Percentiles rank a stretch among this genome's conserved stretches.
phyloP scores from a whole-genome alignment of 805 yeast genomes.

The Tetrapisispora iriomotensis region DNA sequence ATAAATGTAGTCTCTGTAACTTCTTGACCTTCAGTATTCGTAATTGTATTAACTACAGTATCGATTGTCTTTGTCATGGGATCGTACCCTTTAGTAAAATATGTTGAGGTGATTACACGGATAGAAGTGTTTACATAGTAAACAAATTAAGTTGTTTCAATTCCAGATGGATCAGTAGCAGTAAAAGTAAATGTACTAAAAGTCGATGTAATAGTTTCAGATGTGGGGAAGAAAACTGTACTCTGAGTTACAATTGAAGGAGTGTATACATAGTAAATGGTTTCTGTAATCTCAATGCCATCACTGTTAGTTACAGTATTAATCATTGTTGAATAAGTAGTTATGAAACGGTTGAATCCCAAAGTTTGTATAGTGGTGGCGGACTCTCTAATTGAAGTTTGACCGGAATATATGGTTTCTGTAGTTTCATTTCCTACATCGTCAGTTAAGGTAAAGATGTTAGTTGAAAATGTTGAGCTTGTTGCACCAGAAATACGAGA shows the following conservation, averaged over 20 bases:
- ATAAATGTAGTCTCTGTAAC: conserved; percentile 2
- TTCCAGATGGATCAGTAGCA: conserved; percentile 4
- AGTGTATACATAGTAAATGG: conserved; percentile 5
- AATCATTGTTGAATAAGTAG: conserved; percentile 3
- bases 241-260: conserved; percentile 2
- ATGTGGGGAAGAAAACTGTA: background rate
- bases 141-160: conserved; percentile 5
- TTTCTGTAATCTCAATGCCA: conserved; percentile 5
- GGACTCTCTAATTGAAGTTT: conserved; percentile 7
- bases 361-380: background rate
- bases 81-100: background rate
- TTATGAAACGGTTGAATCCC: background rate
- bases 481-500: background rate
- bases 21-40: conserved; percentile 3
- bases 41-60: conserved; percentile 4
- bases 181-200: conserved; percentile 3
- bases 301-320: conserved; percentile 7
- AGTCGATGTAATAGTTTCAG: conserved; percentile 2
- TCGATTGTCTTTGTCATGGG: conserved; percentile 4
- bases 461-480: conserved; percentile 6
- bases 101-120: background rate
- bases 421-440: conserved; percentile 4
- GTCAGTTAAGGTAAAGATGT: conserved; percentile 5
- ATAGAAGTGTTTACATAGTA: conserved; percentile 1
- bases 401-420: conserved; percentile 8